Evolutionary conservation across 345 rosid species (phyloP), one percentile per base, ranked within the genome.

Genomic region (Garcia nutans): DNA sequence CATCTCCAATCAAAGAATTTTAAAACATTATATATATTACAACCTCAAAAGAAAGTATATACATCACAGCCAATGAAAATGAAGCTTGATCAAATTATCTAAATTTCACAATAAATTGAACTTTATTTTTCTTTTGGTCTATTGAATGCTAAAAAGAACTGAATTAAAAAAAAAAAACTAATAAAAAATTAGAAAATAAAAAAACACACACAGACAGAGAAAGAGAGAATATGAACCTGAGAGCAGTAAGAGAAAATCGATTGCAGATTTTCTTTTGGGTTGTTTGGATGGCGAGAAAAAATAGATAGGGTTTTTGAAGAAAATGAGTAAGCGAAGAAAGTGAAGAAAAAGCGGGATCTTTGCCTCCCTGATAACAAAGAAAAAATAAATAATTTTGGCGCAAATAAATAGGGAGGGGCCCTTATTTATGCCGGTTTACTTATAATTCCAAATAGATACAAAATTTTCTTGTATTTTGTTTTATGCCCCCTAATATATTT

Each of bases 241-340:
- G 59, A 15, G 6, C 26, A 54, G 58, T 1, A n/a, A 19, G n/a
- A 54, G 57, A 54, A 17, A 54, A 17, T 17, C 57, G 58, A 54
- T 7, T 5, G 58, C 22, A 54, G 58, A 54, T 54, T 54, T 17
- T 16, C 5, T 15, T 16, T 54, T 17, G 16, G 56, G 12, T 16
- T 16, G 58, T 68, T 49, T 15, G 33, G 58, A 1, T 68, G 44
- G 41, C n/a, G 58, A 68, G 72, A 50, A 49, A 68, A 68, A 68
- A 68, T n/a, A 19, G 71, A 49, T 5, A 26, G 44, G 72, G 72
- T 68, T 68, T 68, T 68, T 24, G 42, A 22, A 31, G 17, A 50
- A 24, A 52, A 13, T 20, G 19, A 26, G 55, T 10, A 22, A 15
- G 24, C 11, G 50, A 1, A 28, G 31, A 28, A 28, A 2, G 31